A percentile compares a stretch with the other conserved stretches of the same genome.
Evolutionary conservation across 495 filamentous ascomycete genomes (phyloP).

Genomic region (Aspergillus leporis): DNA sequence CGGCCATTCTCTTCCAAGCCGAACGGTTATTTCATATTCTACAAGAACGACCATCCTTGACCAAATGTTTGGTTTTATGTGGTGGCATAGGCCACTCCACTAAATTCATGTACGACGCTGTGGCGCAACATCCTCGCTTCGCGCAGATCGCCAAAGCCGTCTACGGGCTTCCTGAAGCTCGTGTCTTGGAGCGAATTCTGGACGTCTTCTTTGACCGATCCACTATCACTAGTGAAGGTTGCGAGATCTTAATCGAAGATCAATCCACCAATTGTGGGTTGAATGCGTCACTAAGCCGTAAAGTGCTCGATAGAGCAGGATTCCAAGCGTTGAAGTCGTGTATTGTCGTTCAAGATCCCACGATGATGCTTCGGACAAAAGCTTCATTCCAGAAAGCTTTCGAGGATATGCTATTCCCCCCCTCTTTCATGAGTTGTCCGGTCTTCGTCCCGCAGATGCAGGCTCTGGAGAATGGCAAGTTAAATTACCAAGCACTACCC

Average conservation of each 20-base stretch:
- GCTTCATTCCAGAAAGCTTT: conserved; percentile 37
- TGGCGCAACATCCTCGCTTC: conserved; percentile 27
- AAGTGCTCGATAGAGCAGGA: conserved; percentile 27
- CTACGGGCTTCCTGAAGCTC: conserved; percentile 30
- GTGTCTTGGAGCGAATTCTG: conserved; percentile 31
- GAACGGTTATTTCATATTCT: conserved; percentile 20
- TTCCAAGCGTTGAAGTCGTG: conserved; percentile 15
- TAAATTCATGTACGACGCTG: conserved; percentile 31
- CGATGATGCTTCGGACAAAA: conserved; percentile 35
- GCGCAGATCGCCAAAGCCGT: conserved; percentile 18
- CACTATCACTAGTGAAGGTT: conserved; percentile 23
- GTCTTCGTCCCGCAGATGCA: conserved; percentile 29
- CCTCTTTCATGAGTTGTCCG: conserved; percentile 34
- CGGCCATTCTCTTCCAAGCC: conserved; percentile 24
- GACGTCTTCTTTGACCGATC: conserved; percentile 28
- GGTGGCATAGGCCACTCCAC: conserved; percentile 43
- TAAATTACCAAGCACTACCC: conserved; percentile 14
- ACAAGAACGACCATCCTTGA: conserved; percentile 18
- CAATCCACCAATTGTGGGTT: conserved; percentile 39
- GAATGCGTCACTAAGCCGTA: conserved; percentile 30
- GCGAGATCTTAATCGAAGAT: conserved; percentile 34
- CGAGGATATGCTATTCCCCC: conserved; percentile 7
- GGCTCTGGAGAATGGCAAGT: conserved; percentile 1
- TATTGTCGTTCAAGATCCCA: conserved; percentile 41
- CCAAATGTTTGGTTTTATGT: conserved; percentile 35